Base-by-base conservation (phyloP, 345 rosid species). In the Luvunga scandens region DNA sequence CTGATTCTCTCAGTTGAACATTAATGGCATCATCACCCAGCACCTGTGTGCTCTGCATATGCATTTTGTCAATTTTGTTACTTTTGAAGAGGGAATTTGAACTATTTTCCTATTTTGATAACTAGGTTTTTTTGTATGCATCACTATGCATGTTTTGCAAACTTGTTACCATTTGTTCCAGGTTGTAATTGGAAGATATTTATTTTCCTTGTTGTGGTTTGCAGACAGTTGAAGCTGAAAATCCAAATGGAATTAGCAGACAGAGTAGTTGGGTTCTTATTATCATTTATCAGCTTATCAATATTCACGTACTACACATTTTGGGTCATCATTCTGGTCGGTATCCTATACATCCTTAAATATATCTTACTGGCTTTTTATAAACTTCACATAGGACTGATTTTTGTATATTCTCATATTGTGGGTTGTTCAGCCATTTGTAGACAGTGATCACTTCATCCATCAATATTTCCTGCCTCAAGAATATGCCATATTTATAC, bases 291-390 rank as follows among this genome's bases (percentile, higher is more conserved):
- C 88, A 91, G 97, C 87, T 62, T 96, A 82, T 88, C 97, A 61
- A 87, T 92, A 59, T 96, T 93, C 91, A 94, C 94, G 6, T 93
- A 96, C 84, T 94, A 92, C 59, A 93, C 98, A 28, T 96, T 96
- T 77, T 96, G 99, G 99, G 97, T 90, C 83, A 92, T 95, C 86
- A 91, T 95, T 77, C 84, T 95, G 90, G 98, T 93, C 9, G 87
- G 88, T 76, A 12, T 36, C 28, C 66, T 50, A 71, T 21, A 5
- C 77, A n/a, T 33, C 28, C 22, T 31, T 7, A 0, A 39, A 50
- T 72, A 25, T 27, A n/a, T 12, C 19, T 55, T 73, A 14, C 64
- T 10, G 19, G 16, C 62, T 53, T 19, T 77, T 61, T 28, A 62
- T 61, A 7, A 28, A 34, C 28, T 71, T 50, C 14, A 0, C 24